phyloP scores from a whole-genome alignment of 2,329 filamentous ascomycete genomes.

The Fusarium continuum region DNA sequence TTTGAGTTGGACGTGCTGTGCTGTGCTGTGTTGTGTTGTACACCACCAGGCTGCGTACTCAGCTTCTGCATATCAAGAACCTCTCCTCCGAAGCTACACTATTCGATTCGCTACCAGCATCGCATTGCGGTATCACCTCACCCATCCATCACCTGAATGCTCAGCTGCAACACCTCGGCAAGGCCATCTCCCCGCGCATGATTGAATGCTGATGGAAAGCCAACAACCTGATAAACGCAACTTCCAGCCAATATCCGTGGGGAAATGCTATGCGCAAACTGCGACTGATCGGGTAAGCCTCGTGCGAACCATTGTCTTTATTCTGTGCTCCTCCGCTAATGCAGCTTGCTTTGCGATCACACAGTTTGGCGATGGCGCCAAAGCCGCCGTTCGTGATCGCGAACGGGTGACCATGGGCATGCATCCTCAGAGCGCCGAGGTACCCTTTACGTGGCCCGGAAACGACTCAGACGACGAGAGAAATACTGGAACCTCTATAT shows the following conservation, averaged over 20 bases:
- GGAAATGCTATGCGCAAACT: constrained; percentile 51
- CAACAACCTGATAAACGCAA: constrained; percentile 31
- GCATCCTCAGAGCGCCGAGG: constrained; percentile 36
- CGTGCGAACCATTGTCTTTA: neutral
- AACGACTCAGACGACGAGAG: constrained; percentile 39
- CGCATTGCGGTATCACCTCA: neutral
- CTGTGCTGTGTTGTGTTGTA: neutral
- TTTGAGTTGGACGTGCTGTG: neutral
- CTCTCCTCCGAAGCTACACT: neutral
- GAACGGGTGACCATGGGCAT: constrained; percentile 45
- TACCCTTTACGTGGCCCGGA: constrained; percentile 45
- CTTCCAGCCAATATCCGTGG: constrained; percentile 46
- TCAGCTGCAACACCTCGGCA: constrained; percentile 28
- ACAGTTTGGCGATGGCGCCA: constrained; percentile 52
- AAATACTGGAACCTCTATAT: constrained; percentile 39
- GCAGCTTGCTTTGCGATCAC: constrained; percentile 7
- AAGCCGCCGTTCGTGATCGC: constrained; percentile 47
- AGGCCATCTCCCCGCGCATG: constrained; percentile 30
- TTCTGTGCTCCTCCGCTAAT: constrained; percentile 4
- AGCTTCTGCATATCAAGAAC: constrained; percentile 11
- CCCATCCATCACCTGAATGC: constrained; percentile 22
- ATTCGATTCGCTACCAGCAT: neutral
- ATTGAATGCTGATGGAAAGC: constrained; percentile 41
- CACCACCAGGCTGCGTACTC: constrained; percentile 17
- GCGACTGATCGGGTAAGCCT: constrained; percentile 49